Conservation (phyloP, 768 basidiomycete species). For the Coprinopsis marcescibilis region DNA sequence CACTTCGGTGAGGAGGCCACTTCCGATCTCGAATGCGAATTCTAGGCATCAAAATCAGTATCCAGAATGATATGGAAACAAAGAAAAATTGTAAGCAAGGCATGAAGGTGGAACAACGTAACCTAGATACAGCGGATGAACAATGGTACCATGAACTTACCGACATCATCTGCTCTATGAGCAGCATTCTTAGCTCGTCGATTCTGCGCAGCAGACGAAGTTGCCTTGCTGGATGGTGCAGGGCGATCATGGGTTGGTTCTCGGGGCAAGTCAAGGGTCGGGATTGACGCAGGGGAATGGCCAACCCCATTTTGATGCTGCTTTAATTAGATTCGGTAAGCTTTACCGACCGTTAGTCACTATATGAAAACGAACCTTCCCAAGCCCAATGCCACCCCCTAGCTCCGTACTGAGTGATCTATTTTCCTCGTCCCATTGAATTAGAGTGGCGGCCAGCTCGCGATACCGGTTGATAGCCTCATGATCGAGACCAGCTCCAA, state of each 20-base stretch:
- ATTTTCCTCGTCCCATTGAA: conserved; percentile 77
- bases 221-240: conserved; percentile 39
- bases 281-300: conserved; percentile 33
- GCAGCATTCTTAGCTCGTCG: conserved; percentile 89
- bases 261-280: conserved; percentile 46
- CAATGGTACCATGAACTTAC: conserved; percentile 48
- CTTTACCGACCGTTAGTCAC: conserved; percentile 4
- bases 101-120: conserved; percentile 12
- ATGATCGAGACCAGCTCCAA: conserved; percentile 29
- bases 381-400: conserved; percentile 36
- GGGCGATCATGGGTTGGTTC: conserved; percentile 54
- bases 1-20: conserved; percentile 86
- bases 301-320: conserved; percentile 37
- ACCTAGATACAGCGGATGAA: not conserved
- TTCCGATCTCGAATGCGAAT: conserved; percentile 98
- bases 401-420: conserved; percentile 67
- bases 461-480: conserved; percentile 70
- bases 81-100: not conserved
- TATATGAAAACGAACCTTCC: conserved; percentile 42
- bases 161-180: conserved; percentile 84
- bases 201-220: conserved; percentile 76
- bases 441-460: conserved; percentile 71
- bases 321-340: conserved; percentile 22
- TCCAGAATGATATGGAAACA: not conserved
- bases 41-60: conserved; percentile 39